phyloP scores from a whole-genome alignment of 805 yeast species.

The Spathaspora passalidarum region DNA sequence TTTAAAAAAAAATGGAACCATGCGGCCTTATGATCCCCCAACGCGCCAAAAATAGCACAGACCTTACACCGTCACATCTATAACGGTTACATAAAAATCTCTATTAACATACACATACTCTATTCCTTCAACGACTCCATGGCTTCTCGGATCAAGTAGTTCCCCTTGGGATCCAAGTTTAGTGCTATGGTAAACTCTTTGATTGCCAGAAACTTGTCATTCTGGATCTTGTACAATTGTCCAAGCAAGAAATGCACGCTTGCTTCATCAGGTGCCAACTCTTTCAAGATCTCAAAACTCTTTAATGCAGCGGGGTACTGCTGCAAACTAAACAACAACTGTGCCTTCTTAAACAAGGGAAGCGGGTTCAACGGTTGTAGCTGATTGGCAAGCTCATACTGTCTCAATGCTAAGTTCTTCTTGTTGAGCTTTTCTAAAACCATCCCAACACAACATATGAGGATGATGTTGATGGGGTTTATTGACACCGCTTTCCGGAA shows the following conservation, averaged over 20 bases:
- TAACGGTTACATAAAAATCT: too few species aligned
- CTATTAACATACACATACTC: neutral
- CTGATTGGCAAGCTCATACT: constrained; percentile 78
- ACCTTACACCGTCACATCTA: too few species aligned
- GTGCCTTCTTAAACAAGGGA: constrained; percentile 87
- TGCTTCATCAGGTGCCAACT: constrained; percentile 91
- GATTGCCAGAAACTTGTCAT: constrained; percentile 73
- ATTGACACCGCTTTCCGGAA: constrained; percentile 84
- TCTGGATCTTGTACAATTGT: constrained; percentile 74
- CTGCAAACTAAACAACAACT: constrained; percentile 68
- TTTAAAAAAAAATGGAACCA: too few species aligned
- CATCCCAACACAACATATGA: constrained; percentile 92
- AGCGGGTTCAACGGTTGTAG: constrained; percentile 83
- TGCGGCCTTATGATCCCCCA: too few species aligned
- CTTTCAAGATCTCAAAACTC: constrained; percentile 68
- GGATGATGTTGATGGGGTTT: constrained; percentile 85
- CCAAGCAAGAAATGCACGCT: constrained; percentile 89
- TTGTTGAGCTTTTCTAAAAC: constrained; percentile 76
- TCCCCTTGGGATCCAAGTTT: constrained; percentile 89
- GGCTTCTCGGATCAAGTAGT: constrained; percentile 81
- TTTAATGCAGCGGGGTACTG: constrained; percentile 68
- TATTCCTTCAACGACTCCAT: constrained; percentile 50
- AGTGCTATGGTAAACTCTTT: constrained; percentile 84
- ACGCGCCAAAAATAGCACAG: too few species aligned
- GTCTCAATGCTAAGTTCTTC: constrained; percentile 68